Conservation (phyloP, 345 rosid genomes). For the Gossypium raimondii region DNA sequence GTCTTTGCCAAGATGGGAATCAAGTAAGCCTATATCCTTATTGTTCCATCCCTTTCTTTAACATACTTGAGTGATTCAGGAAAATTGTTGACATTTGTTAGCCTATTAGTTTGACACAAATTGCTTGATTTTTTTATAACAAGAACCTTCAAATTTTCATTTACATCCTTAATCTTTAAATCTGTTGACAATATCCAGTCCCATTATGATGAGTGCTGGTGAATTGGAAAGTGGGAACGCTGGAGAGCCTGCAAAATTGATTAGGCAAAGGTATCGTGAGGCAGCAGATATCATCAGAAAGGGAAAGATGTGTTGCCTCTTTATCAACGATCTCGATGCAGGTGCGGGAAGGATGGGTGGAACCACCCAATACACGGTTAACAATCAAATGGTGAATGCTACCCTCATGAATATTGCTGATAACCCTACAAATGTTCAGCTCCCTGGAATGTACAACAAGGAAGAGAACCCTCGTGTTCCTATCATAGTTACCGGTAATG, state of each 20-base stretch:
- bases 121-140: neutral
- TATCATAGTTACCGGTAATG: slow-evolving; percentile 92
- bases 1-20: slow-evolving; percentile 98
- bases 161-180: neutral
- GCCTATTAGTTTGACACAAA: neutral
- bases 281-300: slow-evolving; percentile 89
- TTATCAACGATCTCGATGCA: slow-evolving; percentile 97
- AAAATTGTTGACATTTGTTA: neutral
- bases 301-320: slow-evolving; percentile 92
- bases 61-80: neutral
- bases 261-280: slow-evolving; percentile 94
- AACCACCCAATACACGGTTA: slow-evolving; percentile 91
- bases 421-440: slow-evolving; percentile 88
- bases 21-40: slow-evolving; percentile 41
- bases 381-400: slow-evolving; percentile 99
- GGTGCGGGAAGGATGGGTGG: slow-evolving; percentile 96
- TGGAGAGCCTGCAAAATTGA: slow-evolving; percentile 89
- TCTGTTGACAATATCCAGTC: slow-evolving; percentile 40
- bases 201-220: slow-evolving; percentile 99
- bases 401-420: slow-evolving; percentile 99
- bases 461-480: slow-evolving; percentile 93
- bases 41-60: neutral
- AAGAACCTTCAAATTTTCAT: neutral
- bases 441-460: slow-evolving; percentile 98
- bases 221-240: slow-evolving; percentile 96